These are phyloP conservation scores for Vigna mungo DNA, from an alignment of 306 rosid genomes.

Conservation along the genomic window DNA sequence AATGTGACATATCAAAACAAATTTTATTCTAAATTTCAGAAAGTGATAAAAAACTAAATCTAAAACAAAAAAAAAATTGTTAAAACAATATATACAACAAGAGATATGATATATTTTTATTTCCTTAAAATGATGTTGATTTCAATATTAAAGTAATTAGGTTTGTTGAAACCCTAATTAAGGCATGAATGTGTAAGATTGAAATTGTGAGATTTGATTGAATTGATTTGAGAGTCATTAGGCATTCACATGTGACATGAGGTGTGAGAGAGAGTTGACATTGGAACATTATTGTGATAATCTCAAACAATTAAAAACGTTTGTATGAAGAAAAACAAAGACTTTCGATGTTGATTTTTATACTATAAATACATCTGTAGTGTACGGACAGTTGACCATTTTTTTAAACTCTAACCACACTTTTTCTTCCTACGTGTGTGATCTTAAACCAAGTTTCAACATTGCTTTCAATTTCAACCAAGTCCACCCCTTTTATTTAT, in stretches of 20 bases:
- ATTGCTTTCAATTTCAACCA: not conserved
- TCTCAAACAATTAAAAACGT: not conserved
- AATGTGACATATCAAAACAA: too few species aligned
- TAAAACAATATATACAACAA: too few species aligned
- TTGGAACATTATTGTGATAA: not conserved
- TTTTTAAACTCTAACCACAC: not conserved
- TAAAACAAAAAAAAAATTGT: too few species aligned
- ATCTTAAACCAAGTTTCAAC: not conserved
- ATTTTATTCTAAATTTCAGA: too few species aligned
- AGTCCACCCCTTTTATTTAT: too few species aligned
- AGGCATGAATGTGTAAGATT: not conserved
- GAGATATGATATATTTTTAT: too few species aligned
- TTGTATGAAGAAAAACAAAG: not conserved
- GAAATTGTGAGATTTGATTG: not conserved
- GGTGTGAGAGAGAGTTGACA: constrained; percentile 14
- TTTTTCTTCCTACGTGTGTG: not conserved
- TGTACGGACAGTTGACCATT: not conserved
- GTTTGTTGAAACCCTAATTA: not conserved
- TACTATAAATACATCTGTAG: not conserved
- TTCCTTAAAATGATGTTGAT: not conserved
- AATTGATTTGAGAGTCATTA: not conserved
- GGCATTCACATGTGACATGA: not conserved
- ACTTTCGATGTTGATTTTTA: not conserved
- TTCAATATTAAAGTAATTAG: not conserved
- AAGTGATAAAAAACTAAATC: too few species aligned